Evolutionary conservation across 371 early-diverging fungal genomes (phyloP).

Genomic region (Mucor sp.): DNA sequence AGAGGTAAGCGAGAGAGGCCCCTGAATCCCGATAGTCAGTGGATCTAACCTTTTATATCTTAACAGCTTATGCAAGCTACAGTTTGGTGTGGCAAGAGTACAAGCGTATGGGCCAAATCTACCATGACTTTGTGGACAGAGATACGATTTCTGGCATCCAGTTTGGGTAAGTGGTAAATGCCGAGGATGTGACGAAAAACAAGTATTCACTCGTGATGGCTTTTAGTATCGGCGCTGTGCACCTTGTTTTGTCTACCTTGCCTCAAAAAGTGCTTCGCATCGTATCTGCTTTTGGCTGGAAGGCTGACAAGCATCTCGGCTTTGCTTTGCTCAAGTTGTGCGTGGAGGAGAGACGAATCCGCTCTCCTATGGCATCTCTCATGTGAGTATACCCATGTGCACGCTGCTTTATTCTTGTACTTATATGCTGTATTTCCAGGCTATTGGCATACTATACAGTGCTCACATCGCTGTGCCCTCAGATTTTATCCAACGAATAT

Average conservation of each 20-base stretch:
- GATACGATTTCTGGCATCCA: slow-evolving; percentile 58
- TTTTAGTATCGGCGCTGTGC: slow-evolving; percentile 63
- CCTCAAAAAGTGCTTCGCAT: slow-evolving; percentile 64
- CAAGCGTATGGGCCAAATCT: slow-evolving; percentile 52
- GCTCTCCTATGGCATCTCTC: slow-evolving; percentile 65
- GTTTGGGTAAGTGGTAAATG: slow-evolving; percentile 42
- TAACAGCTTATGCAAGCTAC: slow-evolving; percentile 52
- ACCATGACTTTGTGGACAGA: slow-evolving; percentile 50
- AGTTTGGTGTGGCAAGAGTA: slow-evolving; percentile 59
- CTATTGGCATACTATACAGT: slow-evolving; percentile 51
- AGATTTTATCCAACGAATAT: slow-evolving; percentile 42
- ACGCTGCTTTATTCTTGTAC: not conserved
- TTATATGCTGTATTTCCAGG: slow-evolving; percentile 18
- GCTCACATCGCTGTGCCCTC: slow-evolving; percentile 48
- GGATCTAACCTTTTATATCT: not conserved
- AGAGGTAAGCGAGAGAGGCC: slow-evolving; percentile 49
- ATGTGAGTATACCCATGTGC: slow-evolving; percentile 37
- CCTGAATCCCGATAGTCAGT: not conserved
- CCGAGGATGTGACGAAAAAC: no score
- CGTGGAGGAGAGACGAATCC: slow-evolving; percentile 58
- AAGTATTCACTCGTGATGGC: not conserved
- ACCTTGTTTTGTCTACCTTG: slow-evolving; percentile 60
- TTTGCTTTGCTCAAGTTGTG: slow-evolving; percentile 59
- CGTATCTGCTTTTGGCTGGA: slow-evolving; percentile 66
- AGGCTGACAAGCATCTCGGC: slow-evolving; percentile 64